Conservation (phyloP, 1,284 basidiomycete genomes). For the Ceratobasidium sp. region DNA sequence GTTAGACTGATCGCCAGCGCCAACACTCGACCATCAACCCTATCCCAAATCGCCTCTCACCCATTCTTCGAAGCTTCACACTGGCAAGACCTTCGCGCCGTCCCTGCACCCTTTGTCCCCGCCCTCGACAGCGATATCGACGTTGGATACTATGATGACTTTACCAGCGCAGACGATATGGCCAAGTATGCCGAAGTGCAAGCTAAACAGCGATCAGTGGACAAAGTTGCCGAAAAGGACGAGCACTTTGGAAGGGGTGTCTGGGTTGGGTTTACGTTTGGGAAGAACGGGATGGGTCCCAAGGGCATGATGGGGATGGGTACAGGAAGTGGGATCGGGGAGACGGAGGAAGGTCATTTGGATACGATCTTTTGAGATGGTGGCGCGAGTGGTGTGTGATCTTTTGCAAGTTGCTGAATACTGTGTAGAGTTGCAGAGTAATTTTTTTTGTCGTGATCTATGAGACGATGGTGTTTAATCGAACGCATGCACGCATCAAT, state of each 20-base stretch:
- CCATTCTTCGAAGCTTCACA: constrained; percentile 86
- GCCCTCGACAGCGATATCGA: constrained; percentile 95
- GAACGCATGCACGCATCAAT: too few species aligned
- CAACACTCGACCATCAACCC: constrained; percentile 80
- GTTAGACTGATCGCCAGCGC: constrained; percentile 81
- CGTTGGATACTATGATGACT: constrained; percentile 99
- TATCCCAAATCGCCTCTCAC: constrained; percentile 80
- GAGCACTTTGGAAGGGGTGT: constrained; percentile 80
- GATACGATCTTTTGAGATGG: constrained; percentile 34
- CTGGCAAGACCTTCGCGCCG: constrained; percentile 83
- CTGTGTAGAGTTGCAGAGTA: not conserved
- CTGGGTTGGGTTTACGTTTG: constrained; percentile 99
- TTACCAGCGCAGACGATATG: constrained; percentile 94
- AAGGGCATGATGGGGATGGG: constrained; percentile 37
- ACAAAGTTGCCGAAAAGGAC: constrained; percentile 89
- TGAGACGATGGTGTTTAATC: not conserved
- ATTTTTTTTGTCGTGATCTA: not conserved
- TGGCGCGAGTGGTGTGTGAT: not conserved
- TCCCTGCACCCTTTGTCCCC: constrained; percentile 94
- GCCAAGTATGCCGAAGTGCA: constrained; percentile 98
- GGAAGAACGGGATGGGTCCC: constrained; percentile 75
- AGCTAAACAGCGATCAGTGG: constrained; percentile 97
- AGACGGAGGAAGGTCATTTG: constrained; percentile 38
- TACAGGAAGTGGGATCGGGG: constrained; percentile 39
- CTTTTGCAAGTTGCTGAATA: not conserved